phyloP scores from a whole-genome alignment of 2,329 filamentous ascomycete genomes.

The Cercospora zeina region DNA sequence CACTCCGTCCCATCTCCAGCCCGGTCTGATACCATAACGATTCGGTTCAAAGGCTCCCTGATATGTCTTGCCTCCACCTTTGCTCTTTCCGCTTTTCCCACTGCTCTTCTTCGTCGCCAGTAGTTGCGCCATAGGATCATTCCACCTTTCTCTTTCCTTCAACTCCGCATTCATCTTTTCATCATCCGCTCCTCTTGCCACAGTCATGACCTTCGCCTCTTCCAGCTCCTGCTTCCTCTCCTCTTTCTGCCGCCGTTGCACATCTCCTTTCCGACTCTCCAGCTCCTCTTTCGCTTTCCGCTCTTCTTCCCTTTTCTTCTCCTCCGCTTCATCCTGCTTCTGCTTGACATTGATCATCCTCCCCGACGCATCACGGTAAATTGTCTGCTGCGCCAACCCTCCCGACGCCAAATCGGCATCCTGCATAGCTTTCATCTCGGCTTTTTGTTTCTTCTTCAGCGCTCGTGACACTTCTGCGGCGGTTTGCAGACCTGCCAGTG shows the following conservation, averaged over 20 bases:
- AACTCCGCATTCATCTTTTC: constrained; percentile 80
- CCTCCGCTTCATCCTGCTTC: constrained; percentile 83
- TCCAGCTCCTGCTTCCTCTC: constrained; percentile 66
- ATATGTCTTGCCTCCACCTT: constrained; percentile 60
- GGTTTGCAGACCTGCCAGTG: constrained; percentile 81
- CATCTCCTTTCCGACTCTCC: constrained; percentile 77
- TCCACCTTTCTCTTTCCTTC: constrained; percentile 77
- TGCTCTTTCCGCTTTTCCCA: constrained; percentile 60
- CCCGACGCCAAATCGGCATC: constrained; percentile 49
- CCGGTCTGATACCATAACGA: constrained; percentile 87
- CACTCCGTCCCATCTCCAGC: constrained; percentile 95
- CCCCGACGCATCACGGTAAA: constrained; percentile 92
- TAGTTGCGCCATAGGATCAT: constrained; percentile 87
- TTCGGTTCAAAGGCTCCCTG: constrained; percentile 81
- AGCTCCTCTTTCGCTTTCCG: constrained; percentile 64
- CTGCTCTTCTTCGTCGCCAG: constrained; percentile 57
- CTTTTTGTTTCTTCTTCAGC: constrained; percentile 63
- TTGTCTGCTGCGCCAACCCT: constrained; percentile 69
- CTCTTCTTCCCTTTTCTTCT: constrained; percentile 71
- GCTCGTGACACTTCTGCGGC: constrained; percentile 67
- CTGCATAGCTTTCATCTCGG: constrained; percentile 57
- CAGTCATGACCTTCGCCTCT: constrained; percentile 77
- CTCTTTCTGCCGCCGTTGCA: constrained; percentile 70
- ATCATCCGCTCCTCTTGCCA: constrained; percentile 82
- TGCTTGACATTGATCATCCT: constrained; percentile 91